These are phyloP conservation scores for Suillus luteus DNA, from an alignment of 768 basidiomycete species.

Conservation along the genomic window DNA sequence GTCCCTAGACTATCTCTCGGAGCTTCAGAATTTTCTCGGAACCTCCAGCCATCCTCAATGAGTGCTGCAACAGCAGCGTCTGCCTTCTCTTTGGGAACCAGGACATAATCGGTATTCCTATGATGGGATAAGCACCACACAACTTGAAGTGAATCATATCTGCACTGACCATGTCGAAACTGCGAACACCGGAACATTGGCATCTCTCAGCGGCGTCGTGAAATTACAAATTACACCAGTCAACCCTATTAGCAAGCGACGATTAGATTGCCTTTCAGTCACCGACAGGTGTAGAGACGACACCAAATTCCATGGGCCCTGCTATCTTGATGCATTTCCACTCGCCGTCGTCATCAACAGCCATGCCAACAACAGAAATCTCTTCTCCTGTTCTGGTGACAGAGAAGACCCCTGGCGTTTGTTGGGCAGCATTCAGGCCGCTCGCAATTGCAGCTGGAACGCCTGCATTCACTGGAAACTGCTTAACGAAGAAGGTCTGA, in stretches of 20 bases:
- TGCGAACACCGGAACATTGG: slow-evolving; percentile 57
- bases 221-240: slow-evolving; percentile 60
- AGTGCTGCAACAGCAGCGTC: slow-evolving; percentile 45
- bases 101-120: slow-evolving; percentile 70
- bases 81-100: slow-evolving; percentile 50
- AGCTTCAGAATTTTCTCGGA: slow-evolving; percentile 13
- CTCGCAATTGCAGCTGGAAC: slow-evolving; percentile 31
- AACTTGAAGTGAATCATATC: not conserved
- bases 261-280: not conserved
- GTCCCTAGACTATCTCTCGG: not conserved
- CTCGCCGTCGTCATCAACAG: slow-evolving; percentile 39
- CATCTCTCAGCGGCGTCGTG: slow-evolving; percentile 52
- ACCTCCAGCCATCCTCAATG: slow-evolving; percentile 52
- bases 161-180: slow-evolving; percentile 59
- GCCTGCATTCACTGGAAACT: slow-evolving; percentile 36
- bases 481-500: slow-evolving; percentile 47
- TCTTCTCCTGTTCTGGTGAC: slow-evolving; percentile 63
- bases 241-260: slow-evolving; percentile 39
- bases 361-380: slow-evolving; percentile 58
- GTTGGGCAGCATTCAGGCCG: slow-evolving; percentile 32
- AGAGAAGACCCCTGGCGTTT: slow-evolving; percentile 46
- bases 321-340: slow-evolving; percentile 65
- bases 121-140: not conserved
- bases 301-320: slow-evolving; percentile 70
- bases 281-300: slow-evolving; percentile 10